A percentile compares a stretch with the other conserved stretches of the same genome.
These are phyloP conservation scores for Coemansia sp. DNA, from an alignment of 192 early-diverging fungal genomes.

Conservation along the genomic window DNA sequence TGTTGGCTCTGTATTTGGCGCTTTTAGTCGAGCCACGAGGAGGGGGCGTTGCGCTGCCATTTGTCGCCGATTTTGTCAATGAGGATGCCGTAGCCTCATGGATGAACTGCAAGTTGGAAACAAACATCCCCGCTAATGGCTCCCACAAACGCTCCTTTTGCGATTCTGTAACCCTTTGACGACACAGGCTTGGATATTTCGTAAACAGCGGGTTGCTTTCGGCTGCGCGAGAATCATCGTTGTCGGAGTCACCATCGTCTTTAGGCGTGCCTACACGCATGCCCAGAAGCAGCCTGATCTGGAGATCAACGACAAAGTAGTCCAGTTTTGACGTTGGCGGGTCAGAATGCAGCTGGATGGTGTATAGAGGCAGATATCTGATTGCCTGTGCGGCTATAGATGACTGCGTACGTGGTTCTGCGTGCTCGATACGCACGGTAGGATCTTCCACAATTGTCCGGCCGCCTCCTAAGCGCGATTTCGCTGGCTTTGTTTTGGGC, in stretches of 20 bases:
- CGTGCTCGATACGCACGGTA: conserved; percentile 1
- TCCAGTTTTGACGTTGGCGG: conserved; percentile 41
- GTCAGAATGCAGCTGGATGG: conserved; percentile 60
- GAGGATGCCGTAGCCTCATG: conserved; percentile 18
- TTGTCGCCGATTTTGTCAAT: background rate
- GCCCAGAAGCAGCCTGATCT: conserved; percentile 63
- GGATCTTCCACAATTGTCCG: conserved; percentile 32
- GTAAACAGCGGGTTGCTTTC: conserved; percentile 51
- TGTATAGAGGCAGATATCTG: conserved; percentile 66
- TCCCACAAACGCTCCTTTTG: conserved; percentile 74
- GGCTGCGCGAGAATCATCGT: conserved; percentile 3
- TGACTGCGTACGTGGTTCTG: conserved; percentile 22
- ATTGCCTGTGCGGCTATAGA: conserved; percentile 55
- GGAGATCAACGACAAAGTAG: conserved; percentile 69
- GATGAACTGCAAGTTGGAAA: conserved; percentile 40
- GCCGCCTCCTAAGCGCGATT: conserved; percentile 16
- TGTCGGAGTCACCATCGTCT: background rate
- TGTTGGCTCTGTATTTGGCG: background rate
- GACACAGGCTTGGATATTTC: conserved; percentile 62
- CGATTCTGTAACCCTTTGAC: conserved; percentile 49
- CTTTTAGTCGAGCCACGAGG: background rate
- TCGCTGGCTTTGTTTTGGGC: conserved; percentile 7
- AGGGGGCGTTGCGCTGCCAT: background rate
- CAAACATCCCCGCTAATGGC: conserved; percentile 65
- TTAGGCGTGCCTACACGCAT: conserved; percentile 43